Base-by-base conservation (phyloP, 768 basidiomycete species). In the Mycena vulgaris region DNA sequence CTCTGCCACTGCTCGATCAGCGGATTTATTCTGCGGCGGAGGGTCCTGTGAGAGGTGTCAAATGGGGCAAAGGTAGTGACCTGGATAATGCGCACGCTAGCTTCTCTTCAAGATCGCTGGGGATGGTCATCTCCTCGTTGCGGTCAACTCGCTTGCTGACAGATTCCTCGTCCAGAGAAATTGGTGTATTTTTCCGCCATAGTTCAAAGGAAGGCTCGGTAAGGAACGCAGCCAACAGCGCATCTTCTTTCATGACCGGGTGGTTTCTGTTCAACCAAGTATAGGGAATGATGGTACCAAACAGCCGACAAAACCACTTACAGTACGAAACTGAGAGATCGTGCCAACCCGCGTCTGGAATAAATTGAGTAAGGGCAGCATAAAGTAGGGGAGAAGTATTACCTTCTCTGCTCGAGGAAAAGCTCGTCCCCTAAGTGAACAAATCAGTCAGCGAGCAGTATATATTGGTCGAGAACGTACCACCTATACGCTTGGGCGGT, bases 1-100 rank as follows among this genome's bases (percentile, higher is more conserved):
- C 93, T 92, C 75, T 96, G 94, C 95, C 96, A 98, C 69, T 94
- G 92, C 68, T 95, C 95, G 67, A 98, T 93, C 45, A 97, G 83
- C 3, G 89, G 84, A 49, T 83, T 86, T n/a, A 97, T 82, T 79
- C 90, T 93, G 52, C 88, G 86, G 58, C 95, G 91, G n/a, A 96
- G 88, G 47, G 89, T 83, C 37, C 95, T 96, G 77, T 35, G 59
- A 67, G 55, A 71, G 42, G 58, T 68, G 71, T 64, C 30, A 66
- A 37, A 11, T 16, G 5, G 30, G 13, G 37, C 17, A 30, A 48
- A 56, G 51, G 13, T 56, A n/a, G n/a, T n/a, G n/a, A n/a, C n/a
- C n/a, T n/a, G 42, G 37, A 21, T 10, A 33, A 51, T 33, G 73
- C 88, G 67, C 82, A 93, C 93, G 87, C 85, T 64, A 98, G 89